A percentile compares a stretch with the other conserved stretches of the same genome.
Evolutionary conservation across 306 rosid genomes (phyloP).

Genomic region (Phaseolus lunatus): DNA sequence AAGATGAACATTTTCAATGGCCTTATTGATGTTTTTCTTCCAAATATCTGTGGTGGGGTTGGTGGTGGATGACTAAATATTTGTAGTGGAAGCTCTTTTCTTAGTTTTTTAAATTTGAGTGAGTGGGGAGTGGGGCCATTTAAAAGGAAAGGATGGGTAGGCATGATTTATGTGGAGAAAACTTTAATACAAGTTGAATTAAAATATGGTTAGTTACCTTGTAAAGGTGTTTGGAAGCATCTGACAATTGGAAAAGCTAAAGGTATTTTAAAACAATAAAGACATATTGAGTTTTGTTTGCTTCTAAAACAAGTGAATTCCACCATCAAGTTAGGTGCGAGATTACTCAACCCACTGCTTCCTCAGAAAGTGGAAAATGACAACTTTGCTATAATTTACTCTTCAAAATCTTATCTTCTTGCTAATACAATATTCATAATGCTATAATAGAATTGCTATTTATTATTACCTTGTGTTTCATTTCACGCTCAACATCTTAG

Average conservation of each 20-base stretch:
- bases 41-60: conserved; percentile 65
- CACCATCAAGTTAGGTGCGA: conserved; percentile 44
- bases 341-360: conserved; percentile 37
- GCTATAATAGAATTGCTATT: conserved; percentile 16
- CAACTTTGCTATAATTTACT: conserved; percentile 33
- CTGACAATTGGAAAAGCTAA: conserved; percentile 45
- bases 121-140: conserved; percentile 69
- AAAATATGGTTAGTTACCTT: conserved; percentile 57
- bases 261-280: conserved; percentile 42
- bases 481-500: neutral
- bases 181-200: conserved; percentile 63
- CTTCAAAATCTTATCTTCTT: conserved; percentile 43
- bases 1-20: conserved; percentile 55
- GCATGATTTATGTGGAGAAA: conserved; percentile 62
- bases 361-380: conserved; percentile 48
- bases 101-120: conserved; percentile 41
- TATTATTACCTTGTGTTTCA: neutral
- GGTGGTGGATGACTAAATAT: conserved; percentile 62
- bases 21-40: conserved; percentile 54
- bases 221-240: conserved; percentile 65
- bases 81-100: conserved; percentile 56
- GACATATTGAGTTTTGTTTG: conserved; percentile 43
- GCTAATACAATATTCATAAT: conserved; percentile 7
- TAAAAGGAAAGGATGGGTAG: conserved; percentile 52
- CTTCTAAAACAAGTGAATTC: conserved; percentile 48